Conservation (phyloP, 768 basidiomycete species). For the Mycena chlorophos region DNA sequence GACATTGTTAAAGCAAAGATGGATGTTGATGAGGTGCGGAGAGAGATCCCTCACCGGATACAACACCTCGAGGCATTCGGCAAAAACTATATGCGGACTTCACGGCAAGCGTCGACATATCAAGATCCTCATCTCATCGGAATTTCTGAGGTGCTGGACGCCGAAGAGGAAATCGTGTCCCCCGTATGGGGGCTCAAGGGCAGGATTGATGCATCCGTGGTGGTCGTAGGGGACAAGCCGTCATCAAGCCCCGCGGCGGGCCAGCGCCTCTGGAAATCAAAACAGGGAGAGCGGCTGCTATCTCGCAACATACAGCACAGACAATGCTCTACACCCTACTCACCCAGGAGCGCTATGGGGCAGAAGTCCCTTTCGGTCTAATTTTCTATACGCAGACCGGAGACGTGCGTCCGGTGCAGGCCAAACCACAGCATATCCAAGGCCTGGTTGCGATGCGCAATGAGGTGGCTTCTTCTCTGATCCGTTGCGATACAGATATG, state of each 20-base stretch:
- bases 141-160: slow-evolving; percentile 75
- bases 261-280: slow-evolving; percentile 93
- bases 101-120: slow-evolving; percentile 55
- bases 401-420: slow-evolving; percentile 80
- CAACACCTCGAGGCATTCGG: slow-evolving; percentile 66
- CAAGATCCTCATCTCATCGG: slow-evolving; percentile 59
- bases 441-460: slow-evolving; percentile 81
- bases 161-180: slow-evolving; percentile 98
- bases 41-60: slow-evolving; percentile 61
- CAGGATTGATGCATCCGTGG: slow-evolving; percentile 89
- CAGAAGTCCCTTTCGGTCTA: slow-evolving; percentile 76
- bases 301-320: slow-evolving; percentile 94
- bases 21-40: slow-evolving; percentile 60
- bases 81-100: slow-evolving; percentile 60
- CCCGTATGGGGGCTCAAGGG: slow-evolving; percentile 94
- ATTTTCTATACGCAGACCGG: slow-evolving; percentile 94
- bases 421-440: slow-evolving; percentile 78
- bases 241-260: slow-evolving; percentile 30
- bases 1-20: slow-evolving; percentile 64
- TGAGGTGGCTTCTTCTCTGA: slow-evolving; percentile 78
- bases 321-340: slow-evolving; percentile 96
- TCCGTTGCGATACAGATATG: slow-evolving; percentile 44
- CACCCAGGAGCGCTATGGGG: slow-evolving; percentile 86
- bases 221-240: slow-evolving; percentile 51
- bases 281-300: slow-evolving; percentile 74